Evolutionary conservation across 352 stramenopile species (phyloP), one percentile per base, ranked within the genome.

Genomic region (Pythium insidiosum): DNA sequence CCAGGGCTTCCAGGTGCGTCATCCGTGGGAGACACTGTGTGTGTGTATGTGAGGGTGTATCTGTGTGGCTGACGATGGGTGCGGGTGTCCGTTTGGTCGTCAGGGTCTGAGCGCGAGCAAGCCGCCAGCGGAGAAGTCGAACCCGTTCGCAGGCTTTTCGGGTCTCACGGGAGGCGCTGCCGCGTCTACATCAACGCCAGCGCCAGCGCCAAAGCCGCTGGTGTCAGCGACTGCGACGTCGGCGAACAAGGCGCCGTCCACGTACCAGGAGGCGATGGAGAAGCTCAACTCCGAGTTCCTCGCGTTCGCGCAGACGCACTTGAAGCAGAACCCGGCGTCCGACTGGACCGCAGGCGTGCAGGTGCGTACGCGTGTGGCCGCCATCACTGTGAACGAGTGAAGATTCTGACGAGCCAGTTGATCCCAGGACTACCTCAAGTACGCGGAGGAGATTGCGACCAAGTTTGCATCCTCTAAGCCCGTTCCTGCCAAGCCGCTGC

Each of bases 241-340:
- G 7, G 26, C 23, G 19, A 44, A 49, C 6, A 38, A 29, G 15
- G 22, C 41, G 19, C 38, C 53, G n/a, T 28, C 35, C 9, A 74
- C 62, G 38, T 88, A 87, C 48, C 68, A 86, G 31, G 62, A 87
- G 38, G 78, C 73, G n/a, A 91, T 91, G 23, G 73, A 87, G 46
- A 54, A 62, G 36, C 68, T 94, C 2, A 94, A 94, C 55, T 84
- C 86, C 48, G 74, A 70, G 35, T 94, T 94, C 35, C 47, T 89
- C 41, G 57, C 58, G 12, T 91, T 91, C 50, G 78, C 82, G 10
- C 80, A 60, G 28, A 56, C 63, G 33, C 76, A 92, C 44, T 55
- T 66, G 12, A 66, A 74, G 38, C 72, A 78, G 47, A 86, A 87
- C 47, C 74, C 75, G 28, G 77, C 64, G 41, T 62, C 58, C 12